Base-by-base conservation (phyloP, 768 basidiomycete species). In the Lanmaoa pseudosensibilis region DNA sequence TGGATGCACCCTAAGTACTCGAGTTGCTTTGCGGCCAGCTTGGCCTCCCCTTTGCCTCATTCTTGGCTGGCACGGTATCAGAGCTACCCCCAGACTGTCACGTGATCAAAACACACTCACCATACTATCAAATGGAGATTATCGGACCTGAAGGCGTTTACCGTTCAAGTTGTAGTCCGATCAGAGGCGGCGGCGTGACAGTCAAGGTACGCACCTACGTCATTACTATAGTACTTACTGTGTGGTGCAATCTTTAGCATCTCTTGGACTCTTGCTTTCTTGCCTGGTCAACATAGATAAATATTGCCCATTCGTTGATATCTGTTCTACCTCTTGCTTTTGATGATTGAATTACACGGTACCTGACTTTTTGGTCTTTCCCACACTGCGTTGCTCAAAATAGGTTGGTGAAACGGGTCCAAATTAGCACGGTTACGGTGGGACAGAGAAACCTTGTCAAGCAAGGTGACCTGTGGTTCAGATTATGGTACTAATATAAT, bases 41-140 rank as follows among this genome's bases (percentile, higher is more conserved):
- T 92, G 25, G 88, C 86, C 69, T 87, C 87, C 61, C 75, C 69
- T 93, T 93, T 15, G 91, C 90, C 66, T 92, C 90, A 66, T 92
- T 94, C 76, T 94, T 94, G 2, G 85, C 89, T 88, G 64, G 21
- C 32, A 15, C 41, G 15, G 43, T 16, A 46, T 61, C 21, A 60
- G 49, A n/a, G n/a, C n/a, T n/a, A n/a, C n/a, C n/a, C n/a, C n/a
- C n/a, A n/a, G n/a, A n/a, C n/a, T n/a, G n/a, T n/a, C n/a, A n/a
- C n/a, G n/a, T n/a, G n/a, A n/a, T n/a, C n/a, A n/a, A n/a, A n/a
- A n/a, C n/a, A n/a, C n/a, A n/a, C n/a, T n/a, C n/a, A n/a, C 27
- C 18, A 38, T 10, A n/a, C 18, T 19, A 13, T 46, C 45, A 46
- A 46, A 46, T 19, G 45, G 45, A 32, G 45, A 19, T 46, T n/a